phyloP scores from a whole-genome alignment of 1,284 basidiomycete genomes.

The Austroboletus novae-zelandiae region DNA sequence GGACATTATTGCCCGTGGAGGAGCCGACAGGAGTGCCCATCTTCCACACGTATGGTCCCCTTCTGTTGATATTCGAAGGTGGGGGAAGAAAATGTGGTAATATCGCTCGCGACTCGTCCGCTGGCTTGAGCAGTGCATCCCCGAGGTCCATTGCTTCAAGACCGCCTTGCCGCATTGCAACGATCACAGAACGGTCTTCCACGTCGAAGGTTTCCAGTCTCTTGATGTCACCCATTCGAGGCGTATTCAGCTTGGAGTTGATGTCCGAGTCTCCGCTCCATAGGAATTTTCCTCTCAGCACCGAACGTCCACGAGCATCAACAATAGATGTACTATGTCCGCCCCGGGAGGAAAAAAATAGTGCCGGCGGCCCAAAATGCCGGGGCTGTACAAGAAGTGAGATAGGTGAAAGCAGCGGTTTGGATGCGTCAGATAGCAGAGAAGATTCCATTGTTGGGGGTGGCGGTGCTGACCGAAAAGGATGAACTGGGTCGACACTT shows the following conservation, averaged over 20 bases:
- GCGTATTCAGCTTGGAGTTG: conserved; percentile 36
- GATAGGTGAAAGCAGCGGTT: conserved; percentile 69
- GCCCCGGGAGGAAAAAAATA: conserved; percentile 84
- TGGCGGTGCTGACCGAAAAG: conserved; percentile 59
- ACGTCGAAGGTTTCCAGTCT: conserved; percentile 76
- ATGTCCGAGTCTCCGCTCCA: conserved; percentile 70
- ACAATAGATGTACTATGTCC: conserved; percentile 83
- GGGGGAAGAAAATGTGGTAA: conserved; percentile 67
- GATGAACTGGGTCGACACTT: conserved; percentile 72
- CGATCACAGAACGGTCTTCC: conserved; percentile 66
- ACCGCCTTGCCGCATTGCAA: conserved; percentile 80
- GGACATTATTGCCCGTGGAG: conserved; percentile 37
- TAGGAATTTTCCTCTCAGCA: conserved; percentile 72
- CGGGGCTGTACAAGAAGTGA: conserved; percentile 78
- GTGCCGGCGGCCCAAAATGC: conserved; percentile 80
- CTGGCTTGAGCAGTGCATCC: conserved; percentile 73
- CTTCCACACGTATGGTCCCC: conserved; percentile 74
- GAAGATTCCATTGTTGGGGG: conserved; percentile 22
- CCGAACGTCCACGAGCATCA: conserved; percentile 76
- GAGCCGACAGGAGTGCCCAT: conserved; percentile 66
- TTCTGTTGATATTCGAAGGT: conserved; percentile 58
- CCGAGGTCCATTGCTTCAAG: conserved; percentile 74
- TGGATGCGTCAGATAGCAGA: conserved; percentile 38
- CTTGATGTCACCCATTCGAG: conserved; percentile 73
- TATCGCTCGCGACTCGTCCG: conserved; percentile 66